Evolutionary conservation across 2,329 filamentous ascomycete species (phyloP).

Genomic region (Cryphonectria parasitica): DNA sequence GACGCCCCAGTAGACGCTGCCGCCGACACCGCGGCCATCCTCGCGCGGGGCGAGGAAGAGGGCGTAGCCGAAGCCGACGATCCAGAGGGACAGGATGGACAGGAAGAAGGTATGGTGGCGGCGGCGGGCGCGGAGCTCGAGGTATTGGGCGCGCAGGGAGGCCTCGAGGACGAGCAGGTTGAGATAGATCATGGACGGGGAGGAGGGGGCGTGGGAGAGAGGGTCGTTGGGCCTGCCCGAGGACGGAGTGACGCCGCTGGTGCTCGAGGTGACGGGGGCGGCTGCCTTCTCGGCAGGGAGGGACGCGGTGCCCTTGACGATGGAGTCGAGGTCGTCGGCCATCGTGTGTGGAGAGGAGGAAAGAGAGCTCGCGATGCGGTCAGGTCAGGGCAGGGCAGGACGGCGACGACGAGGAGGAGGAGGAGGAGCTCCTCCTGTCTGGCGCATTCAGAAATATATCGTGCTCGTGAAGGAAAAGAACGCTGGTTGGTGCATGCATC

Average conservation of each 20-base stretch:
- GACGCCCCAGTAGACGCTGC: conserved; percentile 94
- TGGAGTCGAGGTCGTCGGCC: conserved; percentile 76
- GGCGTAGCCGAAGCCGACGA: conserved; percentile 82
- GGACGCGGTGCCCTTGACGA: conserved; percentile 84
- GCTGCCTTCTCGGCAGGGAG: conserved; percentile 60
- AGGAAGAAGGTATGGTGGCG: conserved; percentile 95
- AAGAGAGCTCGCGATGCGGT: neutral
- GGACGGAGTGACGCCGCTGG: conserved; percentile 49
- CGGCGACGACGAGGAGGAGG: neutral
- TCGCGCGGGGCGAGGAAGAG: conserved; percentile 95
- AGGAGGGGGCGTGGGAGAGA: conserved; percentile 80
- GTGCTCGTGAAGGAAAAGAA: neutral
- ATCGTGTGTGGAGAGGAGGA: conserved; percentile 44
- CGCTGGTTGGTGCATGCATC: neutral
- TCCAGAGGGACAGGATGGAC: conserved; percentile 78
- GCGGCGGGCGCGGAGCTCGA: conserved; percentile 83
- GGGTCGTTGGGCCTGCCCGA: conserved; percentile 65
- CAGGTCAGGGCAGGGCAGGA: neutral
- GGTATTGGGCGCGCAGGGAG: conserved; percentile 88
- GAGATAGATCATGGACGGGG: conserved; percentile 94
- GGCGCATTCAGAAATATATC: neutral
- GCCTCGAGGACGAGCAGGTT: conserved; percentile 97
- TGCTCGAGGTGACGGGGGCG: conserved; percentile 44
- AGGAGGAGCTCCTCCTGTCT: neutral
- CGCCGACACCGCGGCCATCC: conserved; percentile 87